phyloP scores from a whole-genome alignment of 1,284 basidiomycete species.

The Ganoderma multipileum region DNA sequence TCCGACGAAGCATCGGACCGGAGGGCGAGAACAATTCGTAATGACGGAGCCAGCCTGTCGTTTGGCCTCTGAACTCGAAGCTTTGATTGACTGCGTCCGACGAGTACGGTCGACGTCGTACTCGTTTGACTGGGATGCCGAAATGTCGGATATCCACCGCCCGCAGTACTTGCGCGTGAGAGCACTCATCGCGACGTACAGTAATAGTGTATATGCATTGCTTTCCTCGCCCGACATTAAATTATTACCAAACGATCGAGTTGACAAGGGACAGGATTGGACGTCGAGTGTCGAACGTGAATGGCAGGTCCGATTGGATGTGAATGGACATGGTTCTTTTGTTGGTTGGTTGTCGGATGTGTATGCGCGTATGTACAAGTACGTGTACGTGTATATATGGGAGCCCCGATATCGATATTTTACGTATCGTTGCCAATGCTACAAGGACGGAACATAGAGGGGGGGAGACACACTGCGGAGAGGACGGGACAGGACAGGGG shows the following conservation, averaged over 20 bases:
- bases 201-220: background rate
- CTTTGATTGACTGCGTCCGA: background rate
- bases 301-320: background rate
- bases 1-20: background rate
- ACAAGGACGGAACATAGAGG: background rate
- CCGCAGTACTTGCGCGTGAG: background rate
- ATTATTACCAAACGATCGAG: background rate
- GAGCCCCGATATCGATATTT: background rate
- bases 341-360: background rate
- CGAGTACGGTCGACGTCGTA: background rate
- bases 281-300: background rate
- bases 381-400: background rate
- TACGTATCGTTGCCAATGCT: slow-evolving; percentile 1
- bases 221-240: background rate
- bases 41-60: too few relatives aligned
- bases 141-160: background rate
- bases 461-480: background rate
- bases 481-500: background rate
- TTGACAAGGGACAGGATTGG: background rate
- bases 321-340: background rate
- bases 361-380: slow-evolving; percentile 2
- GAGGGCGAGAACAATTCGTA: too few relatives aligned
- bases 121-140: background rate
- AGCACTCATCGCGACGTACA: background rate
- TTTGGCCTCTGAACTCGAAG: too few relatives aligned